phyloP scores from a whole-genome alignment of 2,329 filamentous ascomycete genomes.

The Paecilomyces variotii region DNA sequence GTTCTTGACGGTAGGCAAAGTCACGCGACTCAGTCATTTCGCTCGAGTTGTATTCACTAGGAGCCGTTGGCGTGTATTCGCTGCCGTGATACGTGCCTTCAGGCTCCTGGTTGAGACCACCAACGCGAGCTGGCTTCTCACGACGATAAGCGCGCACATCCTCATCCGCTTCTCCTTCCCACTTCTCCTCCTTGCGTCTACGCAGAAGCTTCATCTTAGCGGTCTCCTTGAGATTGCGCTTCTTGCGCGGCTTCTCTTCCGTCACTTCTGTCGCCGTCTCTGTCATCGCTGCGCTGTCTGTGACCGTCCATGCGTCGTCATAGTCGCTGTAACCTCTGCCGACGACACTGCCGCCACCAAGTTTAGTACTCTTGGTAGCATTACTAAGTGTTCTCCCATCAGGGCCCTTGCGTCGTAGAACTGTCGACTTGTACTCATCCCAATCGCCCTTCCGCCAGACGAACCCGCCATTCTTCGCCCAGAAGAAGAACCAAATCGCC shows the following conservation, averaged over 20 bases:
- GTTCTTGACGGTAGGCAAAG: slow-evolving; percentile 25
- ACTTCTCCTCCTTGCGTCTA: slow-evolving; percentile 37
- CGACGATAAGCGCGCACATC: slow-evolving; percentile 77
- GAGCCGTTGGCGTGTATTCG: slow-evolving; percentile 57
- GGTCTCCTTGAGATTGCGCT: slow-evolving; percentile 29
- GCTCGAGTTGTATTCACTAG: slow-evolving; percentile 41
- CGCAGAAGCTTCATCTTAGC: slow-evolving; percentile 30
- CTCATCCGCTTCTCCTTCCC: slow-evolving; percentile 55
- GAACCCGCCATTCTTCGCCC: slow-evolving; percentile 94
- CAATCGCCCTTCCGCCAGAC: slow-evolving; percentile 78
- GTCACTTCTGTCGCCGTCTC: slow-evolving; percentile 45
- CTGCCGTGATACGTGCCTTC: slow-evolving; percentile 81
- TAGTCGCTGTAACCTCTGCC: slow-evolving; percentile 54
- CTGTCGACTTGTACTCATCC: slow-evolving; percentile 97
- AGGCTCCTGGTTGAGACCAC: slow-evolving; percentile 74
- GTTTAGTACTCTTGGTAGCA: slow-evolving; percentile 70
- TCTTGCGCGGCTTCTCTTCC: slow-evolving; percentile 22
- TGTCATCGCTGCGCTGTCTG: slow-evolving; percentile 49
- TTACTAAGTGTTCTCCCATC: slow-evolving; percentile 80
- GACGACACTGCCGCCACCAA: slow-evolving; percentile 78
- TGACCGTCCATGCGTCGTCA: slow-evolving; percentile 41
- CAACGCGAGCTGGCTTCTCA: slow-evolving; percentile 78
- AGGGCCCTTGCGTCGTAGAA: slow-evolving; percentile 77
- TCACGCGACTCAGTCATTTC: slow-evolving; percentile 43
- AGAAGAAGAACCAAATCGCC: slow-evolving; percentile 97